Evolutionary conservation across 108 stramenopile genomes (phyloP).

Genomic region (Thalassiosira profunda): DNA sequence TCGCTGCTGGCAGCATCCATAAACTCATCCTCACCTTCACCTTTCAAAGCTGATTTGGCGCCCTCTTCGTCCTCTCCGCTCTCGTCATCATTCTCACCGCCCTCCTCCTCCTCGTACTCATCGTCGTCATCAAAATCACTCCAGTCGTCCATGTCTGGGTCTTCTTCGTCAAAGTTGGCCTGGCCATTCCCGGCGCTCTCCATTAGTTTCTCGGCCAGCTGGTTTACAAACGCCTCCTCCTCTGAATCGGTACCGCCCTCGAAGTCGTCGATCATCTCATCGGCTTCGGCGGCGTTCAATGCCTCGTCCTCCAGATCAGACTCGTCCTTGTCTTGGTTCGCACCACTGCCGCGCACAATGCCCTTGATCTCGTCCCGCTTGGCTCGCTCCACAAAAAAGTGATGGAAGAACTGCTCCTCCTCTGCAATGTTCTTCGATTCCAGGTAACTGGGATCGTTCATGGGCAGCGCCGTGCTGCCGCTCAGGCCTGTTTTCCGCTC

Average conservation of each 20-base stretch:
- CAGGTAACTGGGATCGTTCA: conserved; percentile 86
- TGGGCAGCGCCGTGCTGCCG: conserved; percentile 53
- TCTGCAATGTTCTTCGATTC: conserved; percentile 58
- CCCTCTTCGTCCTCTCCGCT: conserved; percentile 29
- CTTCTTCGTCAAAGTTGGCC: conserved; percentile 90
- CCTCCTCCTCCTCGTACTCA: conserved; percentile 48
- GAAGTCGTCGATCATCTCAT: conserved; percentile 55
- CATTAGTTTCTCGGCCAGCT: conserved; percentile 92
- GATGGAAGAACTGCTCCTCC: conserved; percentile 94
- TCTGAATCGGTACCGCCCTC: conserved; percentile 77
- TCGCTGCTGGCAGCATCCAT: conserved; percentile 65
- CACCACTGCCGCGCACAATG: conserved; percentile 54
- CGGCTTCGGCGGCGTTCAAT: conserved; percentile 51
- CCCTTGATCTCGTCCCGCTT: conserved; percentile 85
- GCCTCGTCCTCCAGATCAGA: conserved; percentile 62
- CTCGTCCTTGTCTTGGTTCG: conserved; percentile 46
- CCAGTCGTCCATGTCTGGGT: conserved; percentile 94
- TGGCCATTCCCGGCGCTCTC: conserved; percentile 67
- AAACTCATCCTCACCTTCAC: conserved; percentile 58
- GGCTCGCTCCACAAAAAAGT: conserved; percentile 90
- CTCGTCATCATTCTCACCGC: conserved; percentile 36
- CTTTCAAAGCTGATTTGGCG: conserved; percentile 24
- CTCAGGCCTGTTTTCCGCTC: conserved; percentile 59
- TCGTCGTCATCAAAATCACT: conserved; percentile 72
- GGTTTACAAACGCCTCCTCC: conserved; percentile 92